Evolutionary conservation across 345 rosid genomes (phyloP), one percentile per base, ranked within the genome.

Genomic region (Salix purpurea): DNA sequence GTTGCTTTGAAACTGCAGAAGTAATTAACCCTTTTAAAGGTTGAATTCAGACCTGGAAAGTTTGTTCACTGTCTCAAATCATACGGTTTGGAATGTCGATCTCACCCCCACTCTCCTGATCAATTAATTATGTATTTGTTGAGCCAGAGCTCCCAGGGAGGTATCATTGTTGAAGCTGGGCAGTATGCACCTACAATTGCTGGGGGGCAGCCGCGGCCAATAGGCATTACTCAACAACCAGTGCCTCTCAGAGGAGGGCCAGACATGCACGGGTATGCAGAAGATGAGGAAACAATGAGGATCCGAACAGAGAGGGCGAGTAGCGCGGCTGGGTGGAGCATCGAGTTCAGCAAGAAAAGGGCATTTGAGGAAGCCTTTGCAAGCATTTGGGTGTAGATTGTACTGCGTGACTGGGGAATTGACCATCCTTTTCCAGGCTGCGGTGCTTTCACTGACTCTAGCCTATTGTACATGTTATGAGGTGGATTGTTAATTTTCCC

Each of bases 351-450:
- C 87, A 94, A 83, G 90, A 96, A 80, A 84, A 90, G 97, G 76
- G 91, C 97, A 65, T 79, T 94, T 16, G 98, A 94, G 86, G 99
- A 96, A 86, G 99, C 97, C 72, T 92, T 94, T 82, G 86, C 90
- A 1, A 86, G 92, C 89, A 83, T 96, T 80, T 96, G 97, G 97
- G 74, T 94, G 76, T 96, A 80, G 62, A n/a, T n/a, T 58, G 28
- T 58, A 58, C 62, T 15, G 4, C 13, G 23, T 58, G 62, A 10
- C 12, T 40, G 36, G 36, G 36, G 36, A 34, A 34, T 34, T 34
- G 6, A 10, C 44, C 44, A 40, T 40, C 44, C 44, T 10, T 40
- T 40, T 11, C 44, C 44, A 40, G 12, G 44, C 44, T 40, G 44
- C 44, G 44, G 44, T 40, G 44, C 13, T 40, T 40, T 40, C 44